phyloP scores from a whole-genome alignment of 768 basidiomycete species.

The Albatrellus ellisii region DNA sequence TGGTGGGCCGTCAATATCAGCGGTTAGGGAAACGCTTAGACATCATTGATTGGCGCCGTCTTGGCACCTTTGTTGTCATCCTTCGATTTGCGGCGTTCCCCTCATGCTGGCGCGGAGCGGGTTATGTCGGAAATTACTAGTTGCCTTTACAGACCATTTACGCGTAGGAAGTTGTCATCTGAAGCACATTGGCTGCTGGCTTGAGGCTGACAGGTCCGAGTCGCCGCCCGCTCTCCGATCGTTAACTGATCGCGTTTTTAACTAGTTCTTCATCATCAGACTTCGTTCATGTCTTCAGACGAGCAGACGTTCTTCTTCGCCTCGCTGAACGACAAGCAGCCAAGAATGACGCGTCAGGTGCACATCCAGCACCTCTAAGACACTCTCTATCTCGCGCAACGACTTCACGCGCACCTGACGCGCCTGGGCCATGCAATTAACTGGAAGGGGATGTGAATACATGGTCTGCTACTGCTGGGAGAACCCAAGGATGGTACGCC shows the following conservation, averaged over 20 bases:
- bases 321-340: slow-evolving; percentile 34
- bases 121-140: not conserved
- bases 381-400: slow-evolving; percentile 48
- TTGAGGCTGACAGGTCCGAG: not conserved
- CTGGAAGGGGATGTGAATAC: slow-evolving; percentile 63
- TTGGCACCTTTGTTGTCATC: too few species aligned
- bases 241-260: not conserved
- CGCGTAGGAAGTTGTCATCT: not conserved
- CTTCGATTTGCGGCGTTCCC: too few species aligned
- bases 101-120: too few species aligned
- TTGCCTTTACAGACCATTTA: not conserved
- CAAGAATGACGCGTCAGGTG: slow-evolving; percentile 45
- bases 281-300: slow-evolving; percentile 8
- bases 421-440: slow-evolving; percentile 62
- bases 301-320: slow-evolving; percentile 49
- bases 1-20: too few species aligned
- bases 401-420: slow-evolving; percentile 50
- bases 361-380: slow-evolving; percentile 70
- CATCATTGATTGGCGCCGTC: too few species aligned
- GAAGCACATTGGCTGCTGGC: not conserved
- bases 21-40: too few species aligned
- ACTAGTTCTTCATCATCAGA: not conserved
- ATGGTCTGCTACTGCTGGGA: slow-evolving; percentile 44
- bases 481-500: slow-evolving; percentile 3
- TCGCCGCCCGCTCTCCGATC: not conserved